Evolutionary conservation across 73 alveolate species (phyloP), one percentile per base, ranked within the genome.

Genomic region (Uronychia binucleata): DNA sequence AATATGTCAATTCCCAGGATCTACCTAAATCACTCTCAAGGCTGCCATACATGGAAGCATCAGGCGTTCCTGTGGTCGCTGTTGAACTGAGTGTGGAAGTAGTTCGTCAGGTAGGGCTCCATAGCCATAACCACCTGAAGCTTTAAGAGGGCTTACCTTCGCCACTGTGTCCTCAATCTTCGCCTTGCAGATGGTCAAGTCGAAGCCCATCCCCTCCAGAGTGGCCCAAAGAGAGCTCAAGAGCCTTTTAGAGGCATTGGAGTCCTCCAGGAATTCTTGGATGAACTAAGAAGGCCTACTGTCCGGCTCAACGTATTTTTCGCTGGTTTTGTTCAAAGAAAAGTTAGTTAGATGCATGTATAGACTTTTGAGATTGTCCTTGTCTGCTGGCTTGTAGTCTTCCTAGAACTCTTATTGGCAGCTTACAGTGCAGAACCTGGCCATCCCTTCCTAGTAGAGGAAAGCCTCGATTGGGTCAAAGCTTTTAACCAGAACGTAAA

Each of bases 391-490:
- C 75, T 87, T 91, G 88, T 97, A 98, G 46, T 94, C 96, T 0
- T 88, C 80, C 58, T 46, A 46, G 19, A 5, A 46, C n/a, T 11
- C 19, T 19, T 11, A 11, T 5, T 11, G 5, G n/a, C 5, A 5
- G n/a, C 67, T 46, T 46, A 46, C 67, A 34, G 97, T 92, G 78
- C 99, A 91, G 78, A 97, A 95, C 32, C 99, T 92, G 35, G 98
- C 99, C 84, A 98, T 85, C 11, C 99, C 99, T 88, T 98, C 99
- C 81, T 96, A 88, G 88, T 96, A 95, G 30, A 98, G 85, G 79
- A 93, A 98, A 26, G 93, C 94, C 80, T 94, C 91, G 28, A 97
- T 82, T 14, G 99, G 99, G 58, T 96, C 98, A 33, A 98, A 86
- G 13, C 98, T 94, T 25, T 98, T 94, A 29, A 98, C 95, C 13